Conservation (phyloP, 73 alveolate species). For the Symbiodinium pilosum region DNA sequence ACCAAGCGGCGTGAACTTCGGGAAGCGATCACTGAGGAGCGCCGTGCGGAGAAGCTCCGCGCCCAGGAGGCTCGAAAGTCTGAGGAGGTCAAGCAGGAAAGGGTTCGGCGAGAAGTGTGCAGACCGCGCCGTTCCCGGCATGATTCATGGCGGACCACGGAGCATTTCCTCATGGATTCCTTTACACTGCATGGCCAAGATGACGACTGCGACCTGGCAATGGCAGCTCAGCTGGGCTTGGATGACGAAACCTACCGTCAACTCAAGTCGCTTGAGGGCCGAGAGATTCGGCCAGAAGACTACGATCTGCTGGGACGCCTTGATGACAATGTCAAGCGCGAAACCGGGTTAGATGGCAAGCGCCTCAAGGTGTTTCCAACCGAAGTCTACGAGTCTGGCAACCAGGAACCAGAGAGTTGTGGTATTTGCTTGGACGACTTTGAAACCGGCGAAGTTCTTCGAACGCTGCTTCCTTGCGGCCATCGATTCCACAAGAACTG, state of each 20-base stretch:
- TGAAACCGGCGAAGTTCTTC: background rate
- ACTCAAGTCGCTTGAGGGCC: conserved; percentile 7
- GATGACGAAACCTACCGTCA: conserved; percentile 14
- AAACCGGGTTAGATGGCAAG: background rate
- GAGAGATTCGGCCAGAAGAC: background rate
- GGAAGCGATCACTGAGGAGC: background rate
- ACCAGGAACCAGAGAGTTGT: background rate
- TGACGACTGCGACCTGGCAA: background rate
- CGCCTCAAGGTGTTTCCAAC: background rate
- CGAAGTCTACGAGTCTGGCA: background rate
- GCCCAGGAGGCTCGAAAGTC: background rate
- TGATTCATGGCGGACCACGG: background rate
- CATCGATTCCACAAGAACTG: background rate
- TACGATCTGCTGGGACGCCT: background rate
- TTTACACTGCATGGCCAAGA: conserved; percentile 6
- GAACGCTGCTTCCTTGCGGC: conserved; percentile 10
- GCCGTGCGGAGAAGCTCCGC: conserved; percentile 21
- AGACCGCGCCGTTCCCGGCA: background rate
- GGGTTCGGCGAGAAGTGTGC: too few relatives aligned
- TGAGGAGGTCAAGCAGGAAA: background rate
- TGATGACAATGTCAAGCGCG: background rate
- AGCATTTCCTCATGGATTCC: conserved; percentile 7
- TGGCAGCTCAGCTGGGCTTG: conserved; percentile 10
- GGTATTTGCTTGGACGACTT: background rate
- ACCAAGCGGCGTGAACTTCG: background rate